Evolutionary conservation across 768 basidiomycete species (phyloP).

Genomic region (Lyophyllum decastes): DNA sequence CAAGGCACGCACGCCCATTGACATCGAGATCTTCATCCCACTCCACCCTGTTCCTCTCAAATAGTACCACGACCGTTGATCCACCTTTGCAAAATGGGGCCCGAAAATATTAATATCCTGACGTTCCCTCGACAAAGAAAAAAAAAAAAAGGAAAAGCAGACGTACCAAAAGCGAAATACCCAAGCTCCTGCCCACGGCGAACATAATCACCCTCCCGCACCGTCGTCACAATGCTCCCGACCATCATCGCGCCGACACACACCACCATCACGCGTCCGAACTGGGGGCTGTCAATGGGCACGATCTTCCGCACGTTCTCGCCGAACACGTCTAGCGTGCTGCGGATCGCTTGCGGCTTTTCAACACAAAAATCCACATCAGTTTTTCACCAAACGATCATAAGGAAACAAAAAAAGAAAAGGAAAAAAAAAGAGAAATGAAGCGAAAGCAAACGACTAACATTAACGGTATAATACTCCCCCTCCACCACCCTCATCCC

Average conservation of each 20-base stretch:
- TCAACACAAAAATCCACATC: constrained; percentile 1
- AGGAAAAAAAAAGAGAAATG: neutral
- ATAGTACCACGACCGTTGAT: constrained; percentile 88
- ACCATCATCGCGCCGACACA: constrained; percentile 97
- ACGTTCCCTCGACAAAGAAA: no score
- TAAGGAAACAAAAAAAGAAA: neutral
- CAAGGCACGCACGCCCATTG: constrained; percentile 80
- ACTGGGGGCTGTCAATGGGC: constrained; percentile 86
- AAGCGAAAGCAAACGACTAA: constrained; percentile 39
- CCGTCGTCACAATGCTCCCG: constrained; percentile 84
- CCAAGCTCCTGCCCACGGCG: constrained; percentile 88
- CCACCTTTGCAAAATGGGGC: no score
- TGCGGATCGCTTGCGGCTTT: constrained; percentile 92
- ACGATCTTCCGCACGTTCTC: constrained; percentile 94
- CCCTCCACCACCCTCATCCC: constrained; percentile 82
- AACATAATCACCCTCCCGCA: constrained; percentile 78
- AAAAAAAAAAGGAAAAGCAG: no score
- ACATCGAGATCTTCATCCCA: constrained; percentile 92
- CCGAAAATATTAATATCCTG: no score
- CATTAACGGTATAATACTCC: constrained; percentile 96
- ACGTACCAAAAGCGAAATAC: constrained; percentile 91
- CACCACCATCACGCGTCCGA: constrained; percentile 90
- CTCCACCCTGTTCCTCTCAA: constrained; percentile 80
- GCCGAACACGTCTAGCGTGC: constrained; percentile 88
- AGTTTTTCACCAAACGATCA: neutral